Percentiles rank a stretch among this genome's conserved stretches.
Conservation (phyloP, 139 green algal genomes). For the Volvox reticuliferus region DNA sequence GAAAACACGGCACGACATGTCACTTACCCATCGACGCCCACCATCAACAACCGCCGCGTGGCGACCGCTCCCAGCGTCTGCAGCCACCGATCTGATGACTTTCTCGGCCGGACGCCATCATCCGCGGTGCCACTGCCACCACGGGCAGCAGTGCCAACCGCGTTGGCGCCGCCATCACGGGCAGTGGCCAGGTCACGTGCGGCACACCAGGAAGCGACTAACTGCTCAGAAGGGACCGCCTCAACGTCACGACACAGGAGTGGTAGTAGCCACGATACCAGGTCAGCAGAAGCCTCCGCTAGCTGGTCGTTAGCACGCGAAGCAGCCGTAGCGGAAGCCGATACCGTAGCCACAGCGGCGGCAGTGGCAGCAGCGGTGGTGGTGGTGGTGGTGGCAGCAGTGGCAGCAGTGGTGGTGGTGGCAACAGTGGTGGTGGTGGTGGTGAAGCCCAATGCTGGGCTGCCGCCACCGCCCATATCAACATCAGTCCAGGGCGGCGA, state of each 20-base stretch:
- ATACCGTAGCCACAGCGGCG: background rate
- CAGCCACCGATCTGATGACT: background rate
- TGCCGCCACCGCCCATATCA: too few species aligned
- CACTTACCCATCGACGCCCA: background rate
- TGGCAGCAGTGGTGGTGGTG: too few species aligned
- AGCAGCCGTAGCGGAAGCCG: background rate
- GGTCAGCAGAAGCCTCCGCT: background rate
- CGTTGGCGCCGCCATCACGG: background rate
- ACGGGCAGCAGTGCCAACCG: background rate
- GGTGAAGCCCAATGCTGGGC: too few species aligned
- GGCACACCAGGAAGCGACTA: background rate
- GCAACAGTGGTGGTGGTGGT: too few species aligned
- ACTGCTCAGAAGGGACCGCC: background rate
- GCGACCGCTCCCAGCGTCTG: background rate
- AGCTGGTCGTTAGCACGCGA: too few species aligned
- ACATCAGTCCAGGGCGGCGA: background rate
- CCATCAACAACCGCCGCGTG: background rate
- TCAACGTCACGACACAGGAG: background rate
- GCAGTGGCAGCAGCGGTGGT: too few species aligned
- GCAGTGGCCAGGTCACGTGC: background rate
- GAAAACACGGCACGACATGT: background rate
- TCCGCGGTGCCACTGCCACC: background rate
- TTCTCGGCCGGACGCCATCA: background rate
- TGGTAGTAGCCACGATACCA: background rate
- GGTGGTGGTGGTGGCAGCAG: background rate